A percentile compares a stretch with the other conserved stretches of the same genome.
phyloP scores from a whole-genome alignment of 768 basidiomycete species.

The Podaxis pistillaris region DNA sequence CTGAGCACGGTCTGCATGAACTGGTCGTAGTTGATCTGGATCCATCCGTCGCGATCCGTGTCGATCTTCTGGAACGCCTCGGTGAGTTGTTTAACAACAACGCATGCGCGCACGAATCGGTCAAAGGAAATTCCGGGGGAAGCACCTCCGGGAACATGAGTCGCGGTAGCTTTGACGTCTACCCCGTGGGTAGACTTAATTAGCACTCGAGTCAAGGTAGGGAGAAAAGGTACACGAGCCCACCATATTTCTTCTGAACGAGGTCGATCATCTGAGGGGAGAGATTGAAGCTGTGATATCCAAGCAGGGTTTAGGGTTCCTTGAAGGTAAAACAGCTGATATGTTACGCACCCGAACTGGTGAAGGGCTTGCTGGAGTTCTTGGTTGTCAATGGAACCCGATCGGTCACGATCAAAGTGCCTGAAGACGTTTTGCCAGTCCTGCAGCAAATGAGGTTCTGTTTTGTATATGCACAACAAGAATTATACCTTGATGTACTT shows the following conservation, averaged over 20 bases:
- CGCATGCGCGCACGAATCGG: constrained; percentile 84
- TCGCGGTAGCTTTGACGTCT: constrained; percentile 57
- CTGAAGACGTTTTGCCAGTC: constrained; percentile 86
- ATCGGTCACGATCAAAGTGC: constrained; percentile 82
- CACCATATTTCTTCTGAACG: constrained; percentile 80
- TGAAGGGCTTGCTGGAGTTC: constrained; percentile 69
- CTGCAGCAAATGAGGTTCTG: constrained; percentile 24
- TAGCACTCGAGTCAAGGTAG: constrained; percentile 13
- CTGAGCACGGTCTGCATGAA: constrained; percentile 70
- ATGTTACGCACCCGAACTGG: constrained; percentile 63
- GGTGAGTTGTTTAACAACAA: constrained; percentile 74
- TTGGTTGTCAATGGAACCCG: constrained; percentile 69
- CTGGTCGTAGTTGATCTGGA: constrained; percentile 70
- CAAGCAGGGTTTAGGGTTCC: constrained; percentile 48
- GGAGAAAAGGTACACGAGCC: constrained; percentile 17
- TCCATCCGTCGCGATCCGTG: constrained; percentile 65
- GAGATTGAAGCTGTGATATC: constrained; percentile 61
- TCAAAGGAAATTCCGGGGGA: constrained; percentile 74
- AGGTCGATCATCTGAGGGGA: constrained; percentile 63
- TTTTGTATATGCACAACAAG: background rate
- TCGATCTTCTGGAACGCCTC: constrained; percentile 71
- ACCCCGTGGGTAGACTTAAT: constrained; percentile 35
- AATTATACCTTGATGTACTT: constrained; percentile 68
- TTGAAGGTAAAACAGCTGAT: background rate
- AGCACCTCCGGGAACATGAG: constrained; percentile 30